Conservation (phyloP, 2,329 filamentous ascomycete genomes). For the Verticillium zaregamsianum region DNA sequence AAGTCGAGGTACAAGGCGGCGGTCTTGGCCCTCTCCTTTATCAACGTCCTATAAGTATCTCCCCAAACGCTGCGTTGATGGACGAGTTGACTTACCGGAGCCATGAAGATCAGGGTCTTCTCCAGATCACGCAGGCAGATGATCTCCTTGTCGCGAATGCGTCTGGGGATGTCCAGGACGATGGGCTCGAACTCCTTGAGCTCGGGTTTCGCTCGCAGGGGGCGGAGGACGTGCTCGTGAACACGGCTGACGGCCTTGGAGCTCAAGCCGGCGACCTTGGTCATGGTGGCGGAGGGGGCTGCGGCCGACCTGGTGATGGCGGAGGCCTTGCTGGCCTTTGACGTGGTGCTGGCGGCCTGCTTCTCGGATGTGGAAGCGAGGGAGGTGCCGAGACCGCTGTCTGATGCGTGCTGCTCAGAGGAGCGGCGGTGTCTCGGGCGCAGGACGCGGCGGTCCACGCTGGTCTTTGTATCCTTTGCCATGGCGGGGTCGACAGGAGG, state of each 20-base stretch:
- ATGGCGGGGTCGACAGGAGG: constrained; percentile 48
- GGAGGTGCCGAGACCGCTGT: constrained; percentile 85
- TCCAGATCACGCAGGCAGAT: constrained; percentile 89
- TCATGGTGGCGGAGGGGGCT: constrained; percentile 37
- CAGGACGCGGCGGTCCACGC: constrained; percentile 44
- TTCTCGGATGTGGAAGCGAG: constrained; percentile 59
- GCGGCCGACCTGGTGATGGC: constrained; percentile 60
- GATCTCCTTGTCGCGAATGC: constrained; percentile 80
- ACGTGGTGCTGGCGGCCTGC: constrained; percentile 32
- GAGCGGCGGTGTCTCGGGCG: constrained; percentile 52
- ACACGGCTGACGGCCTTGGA: constrained; percentile 71
- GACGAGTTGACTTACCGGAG: constrained; percentile 76
- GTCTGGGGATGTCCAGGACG: constrained; percentile 71
- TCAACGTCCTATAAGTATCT: constrained; percentile 66
- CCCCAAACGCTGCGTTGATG: constrained; percentile 53
- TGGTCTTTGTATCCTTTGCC: constrained; percentile 30
- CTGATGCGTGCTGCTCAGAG: constrained; percentile 67
- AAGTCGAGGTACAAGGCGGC: constrained; percentile 75
- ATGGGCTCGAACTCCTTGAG: constrained; percentile 80
- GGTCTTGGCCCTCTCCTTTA: constrained; percentile 73
- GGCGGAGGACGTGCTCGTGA: constrained; percentile 71
- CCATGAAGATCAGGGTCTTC: constrained; percentile 86
- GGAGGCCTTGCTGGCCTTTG: constrained; percentile 40
- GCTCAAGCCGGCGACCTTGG: constrained; percentile 59
- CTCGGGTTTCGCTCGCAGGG: constrained; percentile 67